Percentiles rank a stretch among this genome's conserved stretches.
Evolutionary conservation across 208 protist species (phyloP).

Genomic region (Leishmania guyanensis): DNA sequence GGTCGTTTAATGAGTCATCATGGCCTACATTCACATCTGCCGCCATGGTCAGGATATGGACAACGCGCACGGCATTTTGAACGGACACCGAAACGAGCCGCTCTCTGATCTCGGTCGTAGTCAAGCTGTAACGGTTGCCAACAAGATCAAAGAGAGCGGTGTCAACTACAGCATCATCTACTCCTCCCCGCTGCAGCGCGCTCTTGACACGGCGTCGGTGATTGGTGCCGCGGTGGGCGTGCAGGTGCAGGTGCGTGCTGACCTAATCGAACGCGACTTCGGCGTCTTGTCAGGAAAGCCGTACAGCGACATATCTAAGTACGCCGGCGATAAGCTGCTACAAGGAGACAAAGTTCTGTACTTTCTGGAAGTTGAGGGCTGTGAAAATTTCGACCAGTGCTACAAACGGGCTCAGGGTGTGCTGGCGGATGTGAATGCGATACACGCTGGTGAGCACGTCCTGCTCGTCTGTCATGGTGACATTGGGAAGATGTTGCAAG

Average conservation of each 20-base stretch:
- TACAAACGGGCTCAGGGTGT: conserved; percentile 68
- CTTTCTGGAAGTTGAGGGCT: conserved; percentile 73
- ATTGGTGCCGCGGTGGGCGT: conserved; percentile 52
- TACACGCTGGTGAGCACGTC: conserved; percentile 67
- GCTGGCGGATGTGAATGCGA: conserved; percentile 54
- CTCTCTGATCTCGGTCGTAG: conserved; percentile 66
- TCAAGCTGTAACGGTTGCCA: conserved; percentile 66
- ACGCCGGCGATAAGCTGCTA: conserved; percentile 68
- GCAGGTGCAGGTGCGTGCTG: conserved; percentile 41
- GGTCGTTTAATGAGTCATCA: background rate
- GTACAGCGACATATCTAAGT: conserved; percentile 64
- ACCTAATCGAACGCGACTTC: conserved; percentile 90
- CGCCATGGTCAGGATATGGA: conserved; percentile 92
- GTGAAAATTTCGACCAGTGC: conserved; percentile 81
- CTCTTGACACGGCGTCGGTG: conserved; percentile 64
- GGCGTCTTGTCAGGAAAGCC: conserved; percentile 82
- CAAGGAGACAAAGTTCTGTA: conserved; percentile 87
- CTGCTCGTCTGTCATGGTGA: conserved; percentile 90
- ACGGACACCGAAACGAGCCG: conserved; percentile 84
- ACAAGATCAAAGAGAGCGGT: conserved; percentile 45
- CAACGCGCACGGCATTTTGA: conserved; percentile 79
- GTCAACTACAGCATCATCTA: conserved; percentile 70
- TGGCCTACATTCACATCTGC: conserved; percentile 76
- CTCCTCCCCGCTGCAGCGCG: conserved; percentile 75
- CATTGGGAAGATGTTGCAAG: conserved; percentile 91